Percentiles rank a stretch among this genome's conserved stretches.
Evolutionary conservation across 495 filamentous ascomycete species (phyloP).

Genomic region (Daldinia grandis): DNA sequence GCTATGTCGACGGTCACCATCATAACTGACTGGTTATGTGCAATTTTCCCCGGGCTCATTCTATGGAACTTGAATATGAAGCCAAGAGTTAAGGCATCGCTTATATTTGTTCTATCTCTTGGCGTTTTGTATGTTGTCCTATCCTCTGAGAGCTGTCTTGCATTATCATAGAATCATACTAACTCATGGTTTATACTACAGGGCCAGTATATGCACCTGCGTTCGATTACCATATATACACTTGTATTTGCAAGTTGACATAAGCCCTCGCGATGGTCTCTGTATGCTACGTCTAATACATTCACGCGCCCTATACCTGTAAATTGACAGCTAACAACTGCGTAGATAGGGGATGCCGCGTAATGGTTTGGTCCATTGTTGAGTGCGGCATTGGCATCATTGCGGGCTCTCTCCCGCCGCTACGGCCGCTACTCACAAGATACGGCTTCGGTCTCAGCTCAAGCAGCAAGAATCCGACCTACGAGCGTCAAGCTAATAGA

Average conservation of each 20-base stretch:
- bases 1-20: conserved; percentile 16
- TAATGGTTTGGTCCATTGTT: conserved; percentile 34
- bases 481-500: neutral
- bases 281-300: conserved; percentile 8
- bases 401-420: conserved; percentile 34
- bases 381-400: conserved; percentile 40
- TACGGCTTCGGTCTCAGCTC: conserved; percentile 3
- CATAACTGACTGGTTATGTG: conserved; percentile 30
- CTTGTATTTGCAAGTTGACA: neutral
- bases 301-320: neutral
- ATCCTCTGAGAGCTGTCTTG: neutral
- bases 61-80: conserved; percentile 39
- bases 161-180: neutral
- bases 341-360: conserved; percentile 5
- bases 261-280: neutral
- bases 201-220: conserved; percentile 31
- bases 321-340: neutral
- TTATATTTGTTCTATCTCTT: conserved; percentile 32
- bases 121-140: conserved; percentile 27
- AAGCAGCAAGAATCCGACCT: neutral
- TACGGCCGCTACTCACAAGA: conserved; percentile 24
- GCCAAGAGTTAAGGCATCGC: conserved; percentile 22
- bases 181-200: conserved; percentile 1
- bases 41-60: conserved; percentile 25
- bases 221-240: conserved; percentile 26